Base-by-base conservation (phyloP, 2,329 filamentous ascomycete genomes). In the Aureobasidium melanogenum region DNA sequence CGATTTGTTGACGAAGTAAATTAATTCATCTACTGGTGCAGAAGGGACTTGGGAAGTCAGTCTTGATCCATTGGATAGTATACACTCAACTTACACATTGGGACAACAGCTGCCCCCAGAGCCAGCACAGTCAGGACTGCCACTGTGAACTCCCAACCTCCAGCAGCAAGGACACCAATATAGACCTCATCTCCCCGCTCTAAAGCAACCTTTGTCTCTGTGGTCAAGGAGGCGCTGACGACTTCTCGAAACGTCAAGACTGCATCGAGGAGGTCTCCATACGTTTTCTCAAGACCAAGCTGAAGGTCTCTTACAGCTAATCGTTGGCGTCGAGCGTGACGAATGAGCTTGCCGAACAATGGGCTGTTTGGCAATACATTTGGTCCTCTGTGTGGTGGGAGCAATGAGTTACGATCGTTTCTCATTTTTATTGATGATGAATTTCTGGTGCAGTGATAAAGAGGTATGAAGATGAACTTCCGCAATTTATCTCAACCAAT, bases 81-180 rank as follows among this genome's bases (percentile, higher is more conserved):
- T 38, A 17, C n/a, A 19, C 19, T 5, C 10, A 10, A 60, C 61
- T 41, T 51, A 63, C 61, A 72, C 63, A 80, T 73, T 4, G 77
- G 78, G 8, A 80, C 78, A 1, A 75, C 74, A 15, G 77, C 78
- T 4, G 75, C 79, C 19, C 77, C 77, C 2, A 78, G 63, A 9
- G 78, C 77, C 36, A 79, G 69, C n/a, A 78, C 71, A 5, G 77
- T 74, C 30, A 80, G 69, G 64, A 79, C 76, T 5, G 74, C 77
- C n/a, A 80, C 76, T 4, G 75, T 71, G 64, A 76, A 80, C 60
- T 79, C 77, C 65, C 80, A 80, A 5, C 78, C 74, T 7, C 76
- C 76, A 2, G 75, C 70, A 12, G 76, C 77, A 34, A 80, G 68
- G 5, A 80, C 70, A 28, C 74, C 75, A 50, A 80, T 73, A 64